Base-by-base conservation (phyloP, 1,139 yeast species). In the Kluyveromyces marxianus region DNA sequence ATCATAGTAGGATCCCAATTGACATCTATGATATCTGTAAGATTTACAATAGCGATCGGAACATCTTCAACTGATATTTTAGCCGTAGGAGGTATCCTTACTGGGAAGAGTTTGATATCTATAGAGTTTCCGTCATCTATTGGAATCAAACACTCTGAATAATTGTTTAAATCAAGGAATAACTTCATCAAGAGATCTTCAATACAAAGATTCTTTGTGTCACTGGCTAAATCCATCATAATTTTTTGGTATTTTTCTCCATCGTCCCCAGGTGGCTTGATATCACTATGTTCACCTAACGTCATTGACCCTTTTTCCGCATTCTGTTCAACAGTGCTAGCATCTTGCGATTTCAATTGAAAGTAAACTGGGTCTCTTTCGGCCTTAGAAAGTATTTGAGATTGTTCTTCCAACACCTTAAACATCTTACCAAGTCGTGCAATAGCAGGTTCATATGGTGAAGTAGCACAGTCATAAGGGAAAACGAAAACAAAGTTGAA, bases 1-100 rank as follows among this genome's bases (percentile, higher is more conserved):
- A 88, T 71, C 94, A 92, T 84, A 2, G 97, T 92, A 1, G 97
- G 97, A 61, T 92, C 98, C 97, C 98, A 92, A 56, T 86, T 85
- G 4, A 84, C 84, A 64, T 92, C 98, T 32, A 87, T 81, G 52
- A 92, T 70, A 34, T 77, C 70, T 35, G 74, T 73, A 34, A 90
- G 67, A 46, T 81, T 79, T 2, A 90, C 95, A 0, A 92, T 83
- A 4, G 95, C 77, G 2, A 89, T 78, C 0, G 98, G 98, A 0
- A 92, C 98, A 61, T 92, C 96, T 57, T 69, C 75, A 71, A 34
- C 89, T 42, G 77, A 57, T 7, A 67, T 52, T 54, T 61, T 78
- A 67, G 56, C 87, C 0, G 88, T 85, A 0, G 97, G 97, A 1
- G 94, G 87, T 5, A 94, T 90, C 35, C 85, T 69, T 14, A 87